Base-by-base conservation (phyloP, 768 basidiomycete genomes). In the Boletus pseudopeckii region DNA sequence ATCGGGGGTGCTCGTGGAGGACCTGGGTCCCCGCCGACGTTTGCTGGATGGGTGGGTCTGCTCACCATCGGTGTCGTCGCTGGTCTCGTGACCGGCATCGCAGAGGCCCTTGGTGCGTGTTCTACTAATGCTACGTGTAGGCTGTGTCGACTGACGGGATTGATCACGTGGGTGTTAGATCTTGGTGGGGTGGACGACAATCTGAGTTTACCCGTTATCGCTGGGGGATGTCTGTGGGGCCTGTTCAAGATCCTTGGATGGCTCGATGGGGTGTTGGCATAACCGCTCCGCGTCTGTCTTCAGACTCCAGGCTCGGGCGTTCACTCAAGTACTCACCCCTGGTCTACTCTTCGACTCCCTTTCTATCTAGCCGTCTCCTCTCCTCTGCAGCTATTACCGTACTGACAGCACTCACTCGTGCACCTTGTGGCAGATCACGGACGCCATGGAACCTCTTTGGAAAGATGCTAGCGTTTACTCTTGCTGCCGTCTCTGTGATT, bases 121-220 rank as follows among this genome's bases (percentile, higher is more conserved):
- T 55, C 1, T 48, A 15, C n/a, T n/a, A n/a, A n/a, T 43, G 37
- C 8, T 59, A 8, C 50, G 51, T 46, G 28, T 42, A 5, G 53
- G 38, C 39, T 17, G 13, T 8, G 28, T 50, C 5, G 28, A 45
- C 48, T 62, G 34, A 61, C n/a, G 0, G 3, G 8, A 18, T 28
- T 24, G 30, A 7, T 48, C 41, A 37, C 45, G 47, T 37, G 43
- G 30, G 0, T 30, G 13, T 39, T 65, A 96, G 92, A 95, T 68
- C 75, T 96, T 3, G 92, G 92, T 17, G 80, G 79, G 0, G 66
- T 92, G 37, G 94, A 97, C 63, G 94, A 97, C 65, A 96, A 97
- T 67, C 69, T 97, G 24, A 95, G 91, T 8, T 72, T 97, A 24
- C 94, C 94, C 5, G 84, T 96, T 64, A 82, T 95, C 51, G 85